Evolutionary conservation across 2,329 filamentous ascomycete species (phyloP).

Genomic region (Bipolaris gigantea): DNA sequence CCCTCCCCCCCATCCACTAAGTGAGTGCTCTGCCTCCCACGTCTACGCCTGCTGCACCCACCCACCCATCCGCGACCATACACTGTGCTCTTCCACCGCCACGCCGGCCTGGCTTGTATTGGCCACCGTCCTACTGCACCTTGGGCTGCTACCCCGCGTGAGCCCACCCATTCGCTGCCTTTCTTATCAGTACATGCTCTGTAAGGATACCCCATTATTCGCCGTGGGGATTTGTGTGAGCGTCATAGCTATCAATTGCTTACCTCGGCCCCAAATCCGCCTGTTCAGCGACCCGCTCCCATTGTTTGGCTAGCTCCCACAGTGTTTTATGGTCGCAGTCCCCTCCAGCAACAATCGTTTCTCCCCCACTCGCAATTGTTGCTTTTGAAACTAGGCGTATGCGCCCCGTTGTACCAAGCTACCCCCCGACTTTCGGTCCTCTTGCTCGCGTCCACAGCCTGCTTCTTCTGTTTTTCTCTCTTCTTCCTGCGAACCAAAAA

Average conservation of each 20-base stretch:
- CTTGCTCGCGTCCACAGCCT: not conserved
- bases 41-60: slow-evolving; percentile 18
- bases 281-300: slow-evolving; percentile 25
- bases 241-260: slow-evolving; percentile 31
- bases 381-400: slow-evolving; percentile 23
- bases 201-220: slow-evolving; percentile 32
- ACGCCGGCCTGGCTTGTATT: slow-evolving; percentile 26
- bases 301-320: slow-evolving; percentile 16
- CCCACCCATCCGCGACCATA: slow-evolving; percentile 14
- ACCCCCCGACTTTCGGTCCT: not conserved
- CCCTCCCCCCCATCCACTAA: slow-evolving; percentile 33
- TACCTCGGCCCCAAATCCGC: slow-evolving; percentile 15
- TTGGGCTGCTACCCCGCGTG: slow-evolving; percentile 30
- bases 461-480: not conserved
- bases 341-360: slow-evolving; percentile 9
- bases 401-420: slow-evolving; percentile 5
- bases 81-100: slow-evolving; percentile 17
- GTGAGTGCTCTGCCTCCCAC: slow-evolving; percentile 34
- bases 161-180: slow-evolving; percentile 38
- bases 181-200: slow-evolving; percentile 38
- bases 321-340: slow-evolving; percentile 14
- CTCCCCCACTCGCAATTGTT: slow-evolving; percentile 17
- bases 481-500: not conserved
- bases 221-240: slow-evolving; percentile 19
- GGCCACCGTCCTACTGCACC: slow-evolving; percentile 21